Percentiles rank a stretch among this genome's conserved stretches.
Conservation (phyloP, 768 basidiomycete genomes). For the Lactarius trivialis region DNA sequence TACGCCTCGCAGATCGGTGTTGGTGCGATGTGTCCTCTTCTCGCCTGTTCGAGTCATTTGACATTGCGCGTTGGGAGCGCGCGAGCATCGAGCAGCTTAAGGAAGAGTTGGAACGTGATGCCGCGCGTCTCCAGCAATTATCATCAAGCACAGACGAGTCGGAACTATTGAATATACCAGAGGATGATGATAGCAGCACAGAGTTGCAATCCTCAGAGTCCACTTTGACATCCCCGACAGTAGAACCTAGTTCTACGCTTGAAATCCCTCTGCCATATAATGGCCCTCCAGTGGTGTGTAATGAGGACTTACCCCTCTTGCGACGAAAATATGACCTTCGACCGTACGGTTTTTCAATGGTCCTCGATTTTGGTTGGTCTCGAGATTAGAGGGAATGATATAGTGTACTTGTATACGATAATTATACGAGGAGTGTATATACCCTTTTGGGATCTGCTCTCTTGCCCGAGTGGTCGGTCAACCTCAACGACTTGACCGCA, state of each 20-base stretch:
- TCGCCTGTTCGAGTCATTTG: slow-evolving; percentile 70
- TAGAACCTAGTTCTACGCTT: neutral
- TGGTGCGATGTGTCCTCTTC: slow-evolving; percentile 74
- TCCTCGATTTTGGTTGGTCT: slow-evolving; percentile 73
- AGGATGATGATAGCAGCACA: neutral
- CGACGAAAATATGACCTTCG: slow-evolving; percentile 61
- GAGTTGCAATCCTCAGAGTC: neutral
- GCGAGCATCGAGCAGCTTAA: slow-evolving; percentile 48
- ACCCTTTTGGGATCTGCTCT: neutral
- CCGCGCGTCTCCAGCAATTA: slow-evolving; percentile 30
- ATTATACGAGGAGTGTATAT: too few relatives aligned
- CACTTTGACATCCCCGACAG: neutral
- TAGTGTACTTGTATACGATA: neutral
- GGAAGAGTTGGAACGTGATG: slow-evolving; percentile 32
- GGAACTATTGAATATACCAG: neutral
- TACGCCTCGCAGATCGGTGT: slow-evolving; percentile 70
- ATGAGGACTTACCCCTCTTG: slow-evolving; percentile 6
- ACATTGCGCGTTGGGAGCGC: slow-evolving; percentile 68
- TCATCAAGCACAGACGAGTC: neutral
- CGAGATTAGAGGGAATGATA: neutral
- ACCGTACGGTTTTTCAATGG: slow-evolving; percentile 61
- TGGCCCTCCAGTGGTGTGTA: slow-evolving; percentile 7
- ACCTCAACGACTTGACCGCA: neutral
- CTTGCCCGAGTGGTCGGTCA: neutral
- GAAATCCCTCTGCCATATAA: neutral